These are phyloP conservation scores for Candida sithepensis DNA, from an alignment of 805 yeast species.

Conservation along the genomic window DNA sequence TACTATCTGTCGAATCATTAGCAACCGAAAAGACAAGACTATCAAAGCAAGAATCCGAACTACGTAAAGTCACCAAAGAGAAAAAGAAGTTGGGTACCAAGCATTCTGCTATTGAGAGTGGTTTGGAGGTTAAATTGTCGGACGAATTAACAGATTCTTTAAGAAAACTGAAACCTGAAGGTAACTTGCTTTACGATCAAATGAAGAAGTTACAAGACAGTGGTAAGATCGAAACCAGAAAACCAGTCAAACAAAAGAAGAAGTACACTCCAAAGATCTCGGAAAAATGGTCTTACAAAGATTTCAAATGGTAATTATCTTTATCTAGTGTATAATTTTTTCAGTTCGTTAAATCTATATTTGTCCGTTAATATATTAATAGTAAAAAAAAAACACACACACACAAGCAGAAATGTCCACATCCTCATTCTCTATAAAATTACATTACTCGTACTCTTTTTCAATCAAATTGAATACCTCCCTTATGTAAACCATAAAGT, in stretches of 20 bases:
- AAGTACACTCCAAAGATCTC: constrained; percentile 72
- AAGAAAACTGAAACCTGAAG: constrained; percentile 85
- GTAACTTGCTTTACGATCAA: constrained; percentile 77
- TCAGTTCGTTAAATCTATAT: background rate
- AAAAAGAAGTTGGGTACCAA: constrained; percentile 39
- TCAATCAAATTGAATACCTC: constrained; percentile 30
- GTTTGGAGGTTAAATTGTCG: constrained; percentile 76
- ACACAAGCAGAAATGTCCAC: no score
- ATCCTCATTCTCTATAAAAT: no score
- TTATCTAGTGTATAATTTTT: background rate
- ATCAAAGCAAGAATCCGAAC: constrained; percentile 16
- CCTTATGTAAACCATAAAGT: constrained; percentile 29
- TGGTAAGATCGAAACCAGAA: constrained; percentile 85
- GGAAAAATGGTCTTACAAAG: constrained; percentile 93
- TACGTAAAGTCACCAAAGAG: constrained; percentile 27
- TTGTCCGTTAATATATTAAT: background rate
- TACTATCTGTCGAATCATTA: constrained; percentile 31
- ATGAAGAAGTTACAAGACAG: constrained; percentile 76
- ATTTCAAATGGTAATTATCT: constrained; percentile 52
- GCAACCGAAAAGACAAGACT: constrained; percentile 4
- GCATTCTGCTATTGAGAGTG: constrained; percentile 38
- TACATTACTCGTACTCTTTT: constrained; percentile 10
- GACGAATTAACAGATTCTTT: constrained; percentile 86
- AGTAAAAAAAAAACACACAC: background rate
- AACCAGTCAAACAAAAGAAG: constrained; percentile 60